phyloP scores from a whole-genome alignment of 805 yeast genomes.

The Nakazawaea wyomingensis region DNA sequence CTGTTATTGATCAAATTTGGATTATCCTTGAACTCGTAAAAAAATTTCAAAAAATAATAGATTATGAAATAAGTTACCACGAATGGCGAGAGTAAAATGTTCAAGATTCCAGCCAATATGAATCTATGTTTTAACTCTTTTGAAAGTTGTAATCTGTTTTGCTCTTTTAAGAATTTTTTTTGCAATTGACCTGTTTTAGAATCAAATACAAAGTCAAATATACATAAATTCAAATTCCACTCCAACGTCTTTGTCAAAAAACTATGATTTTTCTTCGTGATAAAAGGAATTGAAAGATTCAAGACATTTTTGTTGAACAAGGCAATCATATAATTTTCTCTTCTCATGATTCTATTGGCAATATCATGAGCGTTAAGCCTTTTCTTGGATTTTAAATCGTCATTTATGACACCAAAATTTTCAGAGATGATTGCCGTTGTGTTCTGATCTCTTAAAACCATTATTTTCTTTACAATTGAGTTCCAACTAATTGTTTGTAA shows the following conservation, averaged over 20 bases:
- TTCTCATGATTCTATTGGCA: constrained; percentile 93
- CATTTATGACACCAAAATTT: constrained; percentile 24
- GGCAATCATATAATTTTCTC: constrained; percentile 90
- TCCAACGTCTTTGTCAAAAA: constrained; percentile 82
- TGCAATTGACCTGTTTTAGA: constrained; percentile 74
- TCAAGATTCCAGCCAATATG: constrained; percentile 81
- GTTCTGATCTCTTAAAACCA: constrained; percentile 74
- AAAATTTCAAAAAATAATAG: constrained; percentile 82
- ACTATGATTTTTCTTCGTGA: constrained; percentile 17
- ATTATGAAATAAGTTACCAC: constrained; percentile 77
- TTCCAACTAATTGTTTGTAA: constrained; percentile 94
- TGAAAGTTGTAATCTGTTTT: constrained; percentile 59
- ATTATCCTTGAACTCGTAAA: constrained; percentile 85
- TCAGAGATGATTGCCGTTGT: constrained; percentile 68
- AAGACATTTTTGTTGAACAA: constrained; percentile 73
- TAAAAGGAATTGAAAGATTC: constrained; percentile 57
- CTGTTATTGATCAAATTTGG: constrained; percentile 80
- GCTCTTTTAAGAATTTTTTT: constrained; percentile 62
- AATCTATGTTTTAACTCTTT: constrained; percentile 74
- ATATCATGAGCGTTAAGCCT: constrained; percentile 88
- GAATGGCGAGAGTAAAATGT: constrained; percentile 79
- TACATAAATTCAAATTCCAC: constrained; percentile 89
- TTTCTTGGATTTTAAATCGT: constrained; percentile 63
- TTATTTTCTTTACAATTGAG: constrained; percentile 68
- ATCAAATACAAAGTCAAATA: constrained; percentile 81